Evolutionary conservation across 2,329 filamentous ascomycete genomes (phyloP), one percentile per base, ranked within the genome.

Genomic region (Cladosporium sp.): DNA sequence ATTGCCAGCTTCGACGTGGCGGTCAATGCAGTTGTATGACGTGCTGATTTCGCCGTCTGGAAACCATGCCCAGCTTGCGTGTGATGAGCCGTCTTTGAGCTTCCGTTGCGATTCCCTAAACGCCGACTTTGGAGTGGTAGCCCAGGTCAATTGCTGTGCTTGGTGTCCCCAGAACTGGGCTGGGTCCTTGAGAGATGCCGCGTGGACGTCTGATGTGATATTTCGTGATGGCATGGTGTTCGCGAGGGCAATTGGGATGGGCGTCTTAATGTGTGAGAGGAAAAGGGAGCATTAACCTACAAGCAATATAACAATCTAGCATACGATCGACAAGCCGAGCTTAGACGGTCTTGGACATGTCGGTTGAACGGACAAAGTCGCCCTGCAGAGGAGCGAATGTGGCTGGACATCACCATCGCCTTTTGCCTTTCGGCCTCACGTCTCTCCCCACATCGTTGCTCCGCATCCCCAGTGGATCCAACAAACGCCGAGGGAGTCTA

Each of bases 41-140:
- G 92, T 97, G 46, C 91, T 95, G 71, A 98, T 91, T 80, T 95
- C 88, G 68, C 93, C 94, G 68, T 88, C 91, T 0, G 91, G 87
- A 71, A 96, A 97, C 94, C 94, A 98, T 68, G 88, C 86, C 93
- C 93, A 97, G 74, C 90, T 88, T 50, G 87, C 84, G 75, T 96
- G 89, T 18, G 82, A 81, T n/a, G 82, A 79, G 65, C 88, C 88
- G 69, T 80, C 85, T 62, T 82, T 78, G 4, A 95, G 81, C 8
- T 81, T 86, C 78, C 91, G 93, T 57, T 83, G 86, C 23, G 82
- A 84, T 46, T 80, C 81, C 3, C 80, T 80, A 26, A 96, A 83
- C 0, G 86, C 85, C 0, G 83, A 81, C 14, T 84, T 84, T 8
- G 93, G 93, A 64, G 86, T 84, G 73, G 87, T 89, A 78, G 96